These are phyloP conservation scores for Pichia sp. DNA, from an alignment of 1,139 yeast species.

Conservation along the genomic window DNA sequence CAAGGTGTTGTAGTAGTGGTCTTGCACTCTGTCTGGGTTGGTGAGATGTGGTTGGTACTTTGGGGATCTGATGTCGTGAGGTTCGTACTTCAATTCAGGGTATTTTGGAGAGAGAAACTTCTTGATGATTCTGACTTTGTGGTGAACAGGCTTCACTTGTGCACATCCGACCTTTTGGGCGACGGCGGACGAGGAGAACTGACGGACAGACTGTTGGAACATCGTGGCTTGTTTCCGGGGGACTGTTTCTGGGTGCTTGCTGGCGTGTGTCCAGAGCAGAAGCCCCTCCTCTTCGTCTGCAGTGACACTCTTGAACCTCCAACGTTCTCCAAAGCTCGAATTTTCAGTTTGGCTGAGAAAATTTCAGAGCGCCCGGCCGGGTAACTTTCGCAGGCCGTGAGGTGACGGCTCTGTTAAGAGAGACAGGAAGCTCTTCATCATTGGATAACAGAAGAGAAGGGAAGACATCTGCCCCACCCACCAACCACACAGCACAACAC, in stretches of 20 bases:
- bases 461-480: not conserved
- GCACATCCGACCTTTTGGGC: slow-evolving; percentile 68
- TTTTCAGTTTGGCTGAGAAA: not conserved
- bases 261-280: no score
- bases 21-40: slow-evolving; percentile 76
- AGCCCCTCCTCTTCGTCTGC: no score
- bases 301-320: no score
- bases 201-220: slow-evolving; percentile 33
- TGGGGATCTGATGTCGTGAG: slow-evolving; percentile 74
- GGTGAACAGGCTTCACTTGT: slow-evolving; percentile 89
- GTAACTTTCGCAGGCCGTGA: not conserved
- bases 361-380: not conserved
- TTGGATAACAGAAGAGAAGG: no score
- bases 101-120: slow-evolving; percentile 66
- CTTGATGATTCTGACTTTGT: slow-evolving; percentile 73
- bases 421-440: no score
- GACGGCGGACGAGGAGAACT: slow-evolving; percentile 43
- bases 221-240: not conserved
- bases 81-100: slow-evolving; percentile 62
- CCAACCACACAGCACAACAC: not conserved
- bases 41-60: slow-evolving; percentile 71
- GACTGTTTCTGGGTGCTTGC: no score
- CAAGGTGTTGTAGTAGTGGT: slow-evolving; percentile 71
- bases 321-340: not conserved
- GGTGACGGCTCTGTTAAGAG: not conserved